phyloP scores from a whole-genome alignment of 192 early-diverging fungal species.

The Borealophlyctis nickersoniae region DNA sequence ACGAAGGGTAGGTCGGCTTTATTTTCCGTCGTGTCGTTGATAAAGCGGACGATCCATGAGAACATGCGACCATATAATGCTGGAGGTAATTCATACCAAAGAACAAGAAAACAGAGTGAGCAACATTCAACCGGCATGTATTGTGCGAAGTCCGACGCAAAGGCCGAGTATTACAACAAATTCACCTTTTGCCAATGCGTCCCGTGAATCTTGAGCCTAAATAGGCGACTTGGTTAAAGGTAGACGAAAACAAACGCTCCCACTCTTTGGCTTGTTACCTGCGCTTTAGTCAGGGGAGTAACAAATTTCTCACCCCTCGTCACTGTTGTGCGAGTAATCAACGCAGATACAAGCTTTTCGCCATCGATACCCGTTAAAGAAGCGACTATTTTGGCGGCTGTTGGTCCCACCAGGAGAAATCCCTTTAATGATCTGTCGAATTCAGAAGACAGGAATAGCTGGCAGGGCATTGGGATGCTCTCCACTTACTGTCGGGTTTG shows the following conservation, averaged over 20 bases:
- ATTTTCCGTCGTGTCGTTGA: slow-evolving; percentile 17
- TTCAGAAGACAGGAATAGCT: no score
- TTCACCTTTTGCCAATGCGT: background rate
- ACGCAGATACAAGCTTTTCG: slow-evolving; percentile 64
- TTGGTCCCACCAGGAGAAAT: no score
- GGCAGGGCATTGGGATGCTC: background rate
- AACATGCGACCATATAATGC: slow-evolving; percentile 31
- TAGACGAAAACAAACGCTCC: no score
- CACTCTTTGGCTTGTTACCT: no score
- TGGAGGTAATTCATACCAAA: no score
- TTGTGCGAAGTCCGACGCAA: no score
- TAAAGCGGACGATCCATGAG: slow-evolving; percentile 15
- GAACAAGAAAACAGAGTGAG: no score
- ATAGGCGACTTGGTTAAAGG: no score
- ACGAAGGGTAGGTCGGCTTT: slow-evolving; percentile 40
- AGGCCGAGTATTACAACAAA: no score
- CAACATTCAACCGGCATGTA: background rate
- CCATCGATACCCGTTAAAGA: slow-evolving; percentile 78
- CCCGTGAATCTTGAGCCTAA: background rate
- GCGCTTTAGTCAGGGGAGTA: background rate
- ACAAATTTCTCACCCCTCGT: slow-evolving; percentile 76
- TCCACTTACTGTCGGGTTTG: background rate
- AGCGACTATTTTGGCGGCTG: slow-evolving; percentile 68
- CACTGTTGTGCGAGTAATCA: slow-evolving; percentile 81
- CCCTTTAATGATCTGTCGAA: no score